Evolutionary conservation across 2,329 filamentous ascomycete species (phyloP).

Genomic region (Didymellaceae sp.): DNA sequence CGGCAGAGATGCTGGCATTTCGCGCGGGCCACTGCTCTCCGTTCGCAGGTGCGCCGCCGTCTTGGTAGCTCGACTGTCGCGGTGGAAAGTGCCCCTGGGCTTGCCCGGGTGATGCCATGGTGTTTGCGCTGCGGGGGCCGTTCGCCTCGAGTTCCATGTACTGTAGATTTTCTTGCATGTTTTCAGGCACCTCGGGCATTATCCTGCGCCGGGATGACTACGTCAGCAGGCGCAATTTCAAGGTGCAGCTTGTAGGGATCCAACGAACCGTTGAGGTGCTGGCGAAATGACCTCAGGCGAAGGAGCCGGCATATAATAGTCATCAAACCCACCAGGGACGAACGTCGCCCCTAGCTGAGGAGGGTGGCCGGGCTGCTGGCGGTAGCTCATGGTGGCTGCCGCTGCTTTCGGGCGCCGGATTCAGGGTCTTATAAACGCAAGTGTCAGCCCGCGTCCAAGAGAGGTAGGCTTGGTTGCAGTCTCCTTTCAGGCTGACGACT

Average conservation of each 20-base stretch:
- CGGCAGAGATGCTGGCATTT: constrained; percentile 46
- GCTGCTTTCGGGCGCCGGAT: constrained; percentile 18
- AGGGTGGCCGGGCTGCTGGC: constrained; percentile 46
- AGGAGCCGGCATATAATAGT: constrained; percentile 67
- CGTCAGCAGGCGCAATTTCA: constrained; percentile 42
- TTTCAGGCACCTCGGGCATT: constrained; percentile 93
- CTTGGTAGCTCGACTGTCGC: constrained; percentile 40
- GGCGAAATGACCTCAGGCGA: constrained; percentile 71
- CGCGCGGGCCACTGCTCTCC: constrained; percentile 41
- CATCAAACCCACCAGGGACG: constrained; percentile 70
- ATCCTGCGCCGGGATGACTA: constrained; percentile 63
- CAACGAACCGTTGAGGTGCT: constrained; percentile 69
- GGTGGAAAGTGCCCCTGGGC: constrained; percentile 38
- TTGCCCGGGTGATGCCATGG: constrained; percentile 40
- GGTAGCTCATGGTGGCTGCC: constrained; percentile 44
- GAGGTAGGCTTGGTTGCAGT: constrained; percentile 18
- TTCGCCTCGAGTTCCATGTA: constrained; percentile 84
- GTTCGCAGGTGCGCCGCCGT: constrained; percentile 25
- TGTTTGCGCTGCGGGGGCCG: constrained; percentile 47
- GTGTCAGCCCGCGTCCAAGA: constrained; percentile 40
- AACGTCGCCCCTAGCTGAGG: constrained; percentile 64
- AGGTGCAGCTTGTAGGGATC: constrained; percentile 25
- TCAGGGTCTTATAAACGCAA: constrained; percentile 22
- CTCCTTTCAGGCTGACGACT: constrained; percentile 21
- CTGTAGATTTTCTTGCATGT: constrained; percentile 94